Evolutionary conservation across 495 filamentous ascomycete species (phyloP), one percentile per base, ranked within the genome.

Genomic region (Oidiodendron maius): DNA sequence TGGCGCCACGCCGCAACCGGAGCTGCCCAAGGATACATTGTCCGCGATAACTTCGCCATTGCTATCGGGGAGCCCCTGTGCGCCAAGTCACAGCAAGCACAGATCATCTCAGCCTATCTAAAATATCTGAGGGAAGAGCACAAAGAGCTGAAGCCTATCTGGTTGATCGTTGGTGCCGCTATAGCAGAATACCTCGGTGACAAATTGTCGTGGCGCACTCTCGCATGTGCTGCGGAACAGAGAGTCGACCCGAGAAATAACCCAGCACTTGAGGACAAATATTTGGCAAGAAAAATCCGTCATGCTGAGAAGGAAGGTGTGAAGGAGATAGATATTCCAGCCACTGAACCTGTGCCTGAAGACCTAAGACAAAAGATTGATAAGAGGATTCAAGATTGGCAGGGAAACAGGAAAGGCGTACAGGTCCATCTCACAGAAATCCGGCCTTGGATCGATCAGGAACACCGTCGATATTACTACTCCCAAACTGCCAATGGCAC

Each of bases 381-480:
- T 60, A 71, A 75, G 52, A 79, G 84, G 32, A 79, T 95, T 48
- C 53, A 77, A 40, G 84, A 91, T 57, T 95, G 88, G 89, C 82
- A 89, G 50, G 64, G 68, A 43, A 78, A 75, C 62, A 83, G 89
- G 56, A 89, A 89, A 66, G 87, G 86, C 48, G 82, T 75, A 20
- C 88, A 93, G 62, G 84, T 93, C 25, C 89, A 93, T 60, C 75
- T 95, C 35, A 91, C 88, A 4, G 81, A 90, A 49, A 87, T 93
- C 51, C 77, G 76, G 8, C 88, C 87, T 2, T 95, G 87, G 88
- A 70, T 83, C 41, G 87, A 93, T 56, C 65, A 71, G 59, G 71
- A 74, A 42, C 87, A 95, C 63, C 82, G 88, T 17, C 84, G 87
- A 59, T 93, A 91, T 66, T 81, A 87, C 58, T 89, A 87, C 68